A percentile compares a stretch with the other conserved stretches of the same genome.
phyloP scores from a whole-genome alignment of 345 rosid species.

The Erysimum cheiranthoides region DNA sequence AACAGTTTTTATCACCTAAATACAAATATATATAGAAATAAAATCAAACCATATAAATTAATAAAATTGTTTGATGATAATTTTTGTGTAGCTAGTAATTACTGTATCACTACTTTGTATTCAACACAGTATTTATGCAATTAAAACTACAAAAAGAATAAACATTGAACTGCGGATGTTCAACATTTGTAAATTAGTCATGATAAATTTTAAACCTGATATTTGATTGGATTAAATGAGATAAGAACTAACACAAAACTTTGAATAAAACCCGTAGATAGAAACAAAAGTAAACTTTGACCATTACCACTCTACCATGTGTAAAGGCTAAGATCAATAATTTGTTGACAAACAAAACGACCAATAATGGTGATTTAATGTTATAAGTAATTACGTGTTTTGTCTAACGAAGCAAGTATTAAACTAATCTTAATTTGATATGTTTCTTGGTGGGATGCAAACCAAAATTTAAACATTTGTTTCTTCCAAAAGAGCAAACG shows the following conservation, averaged over 20 bases:
- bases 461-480: slow-evolving; percentile 21
- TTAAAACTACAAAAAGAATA: background rate
- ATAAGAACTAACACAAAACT: slow-evolving; percentile 36
- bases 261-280: slow-evolving; percentile 28
- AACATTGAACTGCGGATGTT: slow-evolving; percentile 1
- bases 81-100: background rate
- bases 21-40: background rate
- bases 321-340: slow-evolving; percentile 29
- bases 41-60: background rate
- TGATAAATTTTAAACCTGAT: background rate
- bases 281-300: slow-evolving; percentile 26
- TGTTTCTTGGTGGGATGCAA: slow-evolving; percentile 49
- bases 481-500: slow-evolving; percentile 43
- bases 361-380: slow-evolving; percentile 17
- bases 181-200: background rate
- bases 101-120: background rate
- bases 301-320: slow-evolving; percentile 30
- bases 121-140: background rate
- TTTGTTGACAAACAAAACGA: slow-evolving; percentile 14
- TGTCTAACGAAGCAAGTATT: slow-evolving; percentile 46
- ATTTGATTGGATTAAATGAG: slow-evolving; percentile 37
- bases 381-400: slow-evolving; percentile 32
- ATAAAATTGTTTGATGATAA: no score
- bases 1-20: background rate
- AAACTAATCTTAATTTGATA: slow-evolving; percentile 36